Base-by-base conservation (phyloP, 148 eudicot genomes). In the Salicornia ramosissima region DNA sequence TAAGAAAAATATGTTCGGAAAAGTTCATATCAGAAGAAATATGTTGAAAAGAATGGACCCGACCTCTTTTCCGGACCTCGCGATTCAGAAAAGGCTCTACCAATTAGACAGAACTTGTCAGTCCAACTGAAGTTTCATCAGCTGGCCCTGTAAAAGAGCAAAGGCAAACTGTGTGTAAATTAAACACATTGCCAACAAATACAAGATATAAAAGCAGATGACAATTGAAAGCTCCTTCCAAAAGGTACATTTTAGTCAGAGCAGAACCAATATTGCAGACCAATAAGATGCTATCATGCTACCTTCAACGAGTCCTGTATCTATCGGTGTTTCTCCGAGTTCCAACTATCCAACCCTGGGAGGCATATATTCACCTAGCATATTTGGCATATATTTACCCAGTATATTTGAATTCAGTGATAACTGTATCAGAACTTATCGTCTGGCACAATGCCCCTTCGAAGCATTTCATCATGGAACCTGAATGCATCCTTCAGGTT, bases 381-480 rank as follows among this genome's bases (percentile, higher is more conserved):
- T n/a, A n/a, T n/a, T n/a, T n/a, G n/a, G n/a, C n/a, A n/a, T n/a
- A n/a, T n/a, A 62, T 43, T 51, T 15, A 31, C 51, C 49, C 53
- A 64, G 43, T 39, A 9, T 31, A 21, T 34, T n/a, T 31, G 53
- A 29, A 12, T 24, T 15, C 59, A 31, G 15, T 46, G 47, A 45
- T 52, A 18, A 29, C 67, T 21, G 40, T 46, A 58, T 73, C 52
- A 91, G 71, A 88, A 88, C 30, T 83, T 91, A 74, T 88, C 97
- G 82, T 91, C 91, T 5, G 97, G 94, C 26, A 76, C 83, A 59
- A 88, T 86, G 49, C 97, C 97, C 79, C 76, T 83, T 55, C 71
- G 78, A 31, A 91, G 81, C 97, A 91, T 91, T 77, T 86, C 90
- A 81, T 91, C 91, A 63, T 91, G 97, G 66, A 85, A 75, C 73